phyloP scores from a whole-genome alignment of 805 yeast genomes.

The Nakazawaea holstii region DNA sequence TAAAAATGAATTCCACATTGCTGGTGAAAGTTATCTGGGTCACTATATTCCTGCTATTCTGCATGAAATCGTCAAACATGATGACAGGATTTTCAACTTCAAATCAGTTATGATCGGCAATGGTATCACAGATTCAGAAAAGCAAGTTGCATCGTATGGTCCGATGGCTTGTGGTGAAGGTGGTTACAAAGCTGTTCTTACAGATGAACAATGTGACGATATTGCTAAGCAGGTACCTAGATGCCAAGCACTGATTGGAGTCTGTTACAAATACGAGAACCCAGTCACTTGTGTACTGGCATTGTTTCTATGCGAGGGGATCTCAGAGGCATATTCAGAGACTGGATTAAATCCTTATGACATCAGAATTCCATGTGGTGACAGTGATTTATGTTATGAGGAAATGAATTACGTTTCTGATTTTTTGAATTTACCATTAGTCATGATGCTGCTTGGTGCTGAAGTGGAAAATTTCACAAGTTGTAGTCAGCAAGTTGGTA shows the following conservation, averaged over 20 bases:
- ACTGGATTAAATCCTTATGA: conserved; percentile 95
- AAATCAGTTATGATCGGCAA: conserved; percentile 83
- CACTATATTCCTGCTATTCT: conserved; percentile 91
- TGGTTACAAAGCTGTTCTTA: conserved; percentile 60
- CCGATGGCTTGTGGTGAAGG: conserved; percentile 97
- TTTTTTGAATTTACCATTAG: conserved; percentile 72
- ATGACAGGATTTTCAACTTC: conserved; percentile 51
- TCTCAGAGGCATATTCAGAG: conserved; percentile 71
- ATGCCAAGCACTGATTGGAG: conserved; percentile 66
- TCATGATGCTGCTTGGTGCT: conserved; percentile 80
- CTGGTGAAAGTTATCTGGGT: conserved; percentile 94
- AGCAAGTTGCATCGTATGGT: conserved; percentile 70
- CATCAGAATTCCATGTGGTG: conserved; percentile 72
- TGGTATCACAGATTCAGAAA: conserved; percentile 81
- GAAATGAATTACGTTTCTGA: conserved; percentile 53
- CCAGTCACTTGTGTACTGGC: conserved; percentile 91
- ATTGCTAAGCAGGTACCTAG: conserved; percentile 67
- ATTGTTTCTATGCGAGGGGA: conserved; percentile 78
- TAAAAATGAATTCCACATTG: conserved; percentile 63
- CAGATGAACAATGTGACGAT: conserved; percentile 49
- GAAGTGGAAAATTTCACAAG: conserved; percentile 69
- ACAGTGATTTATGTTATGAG: conserved; percentile 63
- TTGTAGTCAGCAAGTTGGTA: conserved; percentile 69
- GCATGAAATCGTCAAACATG: conserved; percentile 65
- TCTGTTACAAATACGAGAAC: conserved; percentile 71